Base-by-base conservation (phyloP, 192 early-diverging fungal genomes). In the Entrophospora sp. region DNA sequence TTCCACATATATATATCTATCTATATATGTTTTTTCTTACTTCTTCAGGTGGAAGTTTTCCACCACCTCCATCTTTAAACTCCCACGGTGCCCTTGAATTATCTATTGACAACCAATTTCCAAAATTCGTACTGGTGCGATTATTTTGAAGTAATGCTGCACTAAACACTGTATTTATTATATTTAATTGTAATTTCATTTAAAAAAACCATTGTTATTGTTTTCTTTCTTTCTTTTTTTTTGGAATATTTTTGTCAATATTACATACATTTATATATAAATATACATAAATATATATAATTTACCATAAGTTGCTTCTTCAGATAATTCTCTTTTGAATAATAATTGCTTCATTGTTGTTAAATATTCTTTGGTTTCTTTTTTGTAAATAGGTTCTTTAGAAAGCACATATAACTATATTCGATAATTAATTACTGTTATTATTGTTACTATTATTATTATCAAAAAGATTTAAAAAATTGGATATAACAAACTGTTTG, bases 401-500 rank as follows among this genome's bases (percentile, higher is more conserved):
- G 72, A 68, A 27, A 68, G 65, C 6, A 73, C 70, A 31, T 67
- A 73, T 14, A 63, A 9, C 69, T 72, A 37, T n/a, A n/a, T n/a
- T n/a, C n/a, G n/a, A n/a, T n/a, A n/a, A n/a, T n/a, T n/a, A n/a
- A n/a, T n/a, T n/a, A n/a, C n/a, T n/a, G n/a, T n/a, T n/a, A n/a
- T n/a, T n/a, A n/a, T n/a, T n/a, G n/a, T n/a, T n/a, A n/a, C n/a
- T n/a, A n/a, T n/a, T n/a, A n/a, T n/a, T n/a, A n/a, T n/a, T n/a
- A n/a, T n/a, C n/a, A n/a, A n/a, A n/a, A n/a, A n/a, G n/a, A 38
- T 31, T 18, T 5, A 14, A 28, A 14, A 25, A 57, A n/a, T 30
- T 25, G 20, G 1, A 16, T 28, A 2, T 36, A 16, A 31, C 67
- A 38, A 71, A 91, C 78, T 68, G 79, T 84, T 49, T 89, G 89